Base-by-base conservation (phyloP, 108 stramenopile species). In the Discostella pseudostelligera region DNA sequence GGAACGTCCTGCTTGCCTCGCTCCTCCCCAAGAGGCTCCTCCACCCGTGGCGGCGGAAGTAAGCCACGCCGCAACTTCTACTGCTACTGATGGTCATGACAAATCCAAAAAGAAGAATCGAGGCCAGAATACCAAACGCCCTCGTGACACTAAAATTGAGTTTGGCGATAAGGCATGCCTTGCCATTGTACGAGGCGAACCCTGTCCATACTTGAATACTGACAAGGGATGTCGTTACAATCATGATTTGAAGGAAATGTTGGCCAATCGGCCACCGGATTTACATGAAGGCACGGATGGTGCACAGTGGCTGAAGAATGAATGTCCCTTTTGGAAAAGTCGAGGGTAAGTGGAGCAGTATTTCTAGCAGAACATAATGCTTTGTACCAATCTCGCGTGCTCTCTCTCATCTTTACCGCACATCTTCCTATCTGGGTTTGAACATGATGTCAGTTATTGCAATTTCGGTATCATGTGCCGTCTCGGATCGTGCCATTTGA, bases 61-160 rank as follows among this genome's bases (percentile, higher is more conserved):
- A n/a, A 20, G 16, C 46, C 14, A 21, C 13, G 46, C 13, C 0
- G 46, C 24, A 51, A 26, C 50, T 9, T 3, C 50, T 0, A 3
- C 3, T 24, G 26, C 24, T 24, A 21, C 4, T 26, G 50, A 51
- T 26, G 26, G 24, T 8, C 3, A 51, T 21, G 26, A 26, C 44
- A 45, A 45, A 3, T 7, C 2, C 11, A 40, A 62, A 61, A 71
- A 75, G 3, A 74, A 72, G 19, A 75, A 78, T 20, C 84, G 85
- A 25, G 81, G 81, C 3, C 66, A 64, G 51, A 82, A 82, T 67
- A 94, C 89, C 61, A 94, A 94, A 66, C 82, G 93, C 3, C 93
- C 90, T 8, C 76, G 93, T 0, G 93, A 94, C 45, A 59, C 54
- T 32, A 74, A 78, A 32, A 62, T 77, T 26, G 68, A 70, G 13